These are phyloP conservation scores for Dinochytrium kinnereticum DNA, from an alignment of 371 early-diverging fungal species.

Conservation along the genomic window DNA sequence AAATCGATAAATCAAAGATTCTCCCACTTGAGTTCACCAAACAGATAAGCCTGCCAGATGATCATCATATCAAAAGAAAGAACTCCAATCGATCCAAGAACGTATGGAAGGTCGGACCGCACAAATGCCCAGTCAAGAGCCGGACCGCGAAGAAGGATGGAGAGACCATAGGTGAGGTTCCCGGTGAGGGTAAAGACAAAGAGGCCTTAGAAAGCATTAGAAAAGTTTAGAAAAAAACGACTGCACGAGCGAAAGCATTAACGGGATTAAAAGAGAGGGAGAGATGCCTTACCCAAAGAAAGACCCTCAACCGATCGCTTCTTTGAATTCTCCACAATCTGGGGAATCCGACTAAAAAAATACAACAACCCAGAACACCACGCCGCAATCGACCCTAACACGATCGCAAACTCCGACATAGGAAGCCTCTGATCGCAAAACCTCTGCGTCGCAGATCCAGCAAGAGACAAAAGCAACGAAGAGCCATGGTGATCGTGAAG, in stretches of 20 bases:
- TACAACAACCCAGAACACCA: conserved; percentile 50
- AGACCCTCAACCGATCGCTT: conserved; percentile 47
- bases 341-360: conserved; percentile 49
- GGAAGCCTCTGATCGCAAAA: conserved; percentile 31
- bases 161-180: conserved; percentile 46
- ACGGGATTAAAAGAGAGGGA: neutral
- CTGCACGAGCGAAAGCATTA: neutral
- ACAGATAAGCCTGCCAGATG: conserved; percentile 41
- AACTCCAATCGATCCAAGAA: conserved; percentile 49
- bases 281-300: conserved; percentile 24
- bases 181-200: conserved; percentile 50
- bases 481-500: neutral
- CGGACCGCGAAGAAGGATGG: conserved; percentile 42
- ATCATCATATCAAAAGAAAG: conserved; percentile 46
- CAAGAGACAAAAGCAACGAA: neutral
- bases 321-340: conserved; percentile 45
- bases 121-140: conserved; percentile 41
- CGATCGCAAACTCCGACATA: neutral
- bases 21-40: conserved; percentile 37
- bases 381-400: conserved; percentile 40
- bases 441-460: neutral
- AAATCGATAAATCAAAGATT: conserved; percentile 1
- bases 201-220: conserved; percentile 25
- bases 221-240: no score
- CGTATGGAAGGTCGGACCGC: conserved; percentile 44